Evolutionary conservation across 2,329 filamentous ascomycete species (phyloP), one percentile per base, ranked within the genome.

Genomic region (Aspergillus alliaceus): DNA sequence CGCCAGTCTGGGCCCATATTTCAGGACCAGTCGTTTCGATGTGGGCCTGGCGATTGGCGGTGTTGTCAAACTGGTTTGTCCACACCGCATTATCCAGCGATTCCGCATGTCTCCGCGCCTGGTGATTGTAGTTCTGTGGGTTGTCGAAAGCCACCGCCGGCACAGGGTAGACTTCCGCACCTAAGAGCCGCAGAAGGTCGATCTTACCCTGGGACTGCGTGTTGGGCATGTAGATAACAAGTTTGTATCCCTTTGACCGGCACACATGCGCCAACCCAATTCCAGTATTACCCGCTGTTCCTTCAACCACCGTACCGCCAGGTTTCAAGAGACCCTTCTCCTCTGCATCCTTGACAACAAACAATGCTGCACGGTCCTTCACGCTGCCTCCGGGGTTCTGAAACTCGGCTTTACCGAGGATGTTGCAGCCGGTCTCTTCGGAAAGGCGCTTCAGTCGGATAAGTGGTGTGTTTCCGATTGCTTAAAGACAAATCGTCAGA

Each of bases 191-290:
- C 63, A 99, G 81, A 53, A 99, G 84, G 75, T 98, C 95, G 72
- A 99, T 90, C 82, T 99, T 99, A 73, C 93, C 95, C 79, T 96
- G 93, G 20, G 93, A 96, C 79, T 98, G 95, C 49, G 93, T 98
- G 82, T 99, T 90, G 68, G 95, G 95, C 95, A 99, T 98, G 86
- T 98, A 99, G 73, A 99, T 99, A 72, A 98, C 93, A 51, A 96
- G 87, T 73, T 89, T 89, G 83, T 99, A 98, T 39, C 93, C 95
- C 68, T 89, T 89, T 35, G 89, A 90, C 59, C 93, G 86, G 79
- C 95, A 98, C 56, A 99, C 95, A 78, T 98, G 95, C 20, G 95
- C 95, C 42, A 99, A 89, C 1, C 95, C 95, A 75, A 99, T 99
- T 64, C 95, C 95, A 29, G 95, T 99, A 82, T 98, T 99, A 53